A percentile compares a stretch with the other conserved stretches of the same genome.
phyloP scores from a whole-genome alignment of 805 yeast genomes.

The Sungouiozyma ichnusensis region DNA sequence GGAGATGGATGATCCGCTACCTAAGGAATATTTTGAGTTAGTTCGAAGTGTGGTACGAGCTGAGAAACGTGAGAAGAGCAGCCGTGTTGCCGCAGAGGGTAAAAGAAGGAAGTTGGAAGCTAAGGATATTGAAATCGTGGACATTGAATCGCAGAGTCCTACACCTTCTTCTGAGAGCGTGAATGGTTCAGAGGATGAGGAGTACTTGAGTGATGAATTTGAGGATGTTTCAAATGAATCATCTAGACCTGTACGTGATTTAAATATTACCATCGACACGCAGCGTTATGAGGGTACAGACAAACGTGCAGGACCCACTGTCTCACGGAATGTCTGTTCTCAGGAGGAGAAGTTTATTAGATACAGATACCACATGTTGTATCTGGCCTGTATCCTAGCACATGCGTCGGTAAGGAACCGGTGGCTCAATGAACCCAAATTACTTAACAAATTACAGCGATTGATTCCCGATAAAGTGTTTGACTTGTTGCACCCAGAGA shows the following conservation, averaged over 20 bases:
- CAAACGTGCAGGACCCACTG: slow-evolving; percentile 14
- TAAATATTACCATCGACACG: slow-evolving; percentile 21
- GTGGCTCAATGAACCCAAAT: slow-evolving; percentile 52
- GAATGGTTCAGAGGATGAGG: slow-evolving; percentile 14
- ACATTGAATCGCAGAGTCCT: not conserved
- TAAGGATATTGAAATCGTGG: not conserved
- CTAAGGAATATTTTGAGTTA: slow-evolving; percentile 26
- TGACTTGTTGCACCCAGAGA: slow-evolving; percentile 39
- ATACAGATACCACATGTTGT: slow-evolving; percentile 44
- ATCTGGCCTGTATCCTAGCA: slow-evolving; percentile 46
- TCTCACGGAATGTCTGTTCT: slow-evolving; percentile 30
- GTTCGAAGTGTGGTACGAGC: slow-evolving; percentile 22
- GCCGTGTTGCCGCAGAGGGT: slow-evolving; percentile 1
- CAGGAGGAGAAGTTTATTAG: slow-evolving; percentile 49
- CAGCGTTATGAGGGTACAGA: slow-evolving; percentile 10
- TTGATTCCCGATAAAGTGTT: slow-evolving; percentile 39
- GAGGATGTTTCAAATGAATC: slow-evolving; percentile 13
- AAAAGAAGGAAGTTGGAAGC: not conserved
- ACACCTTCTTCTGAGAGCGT: not conserved
- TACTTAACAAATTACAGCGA: slow-evolving; percentile 34
- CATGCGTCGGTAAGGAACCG: slow-evolving; percentile 62
- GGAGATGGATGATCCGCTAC: slow-evolving; percentile 16
- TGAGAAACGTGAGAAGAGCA: slow-evolving; percentile 11
- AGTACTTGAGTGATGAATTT: slow-evolving; percentile 20
- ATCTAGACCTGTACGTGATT: slow-evolving; percentile 10